Base-by-base conservation (phyloP, 2,329 filamentous ascomycete species). In the Emmonsia crescens region DNA sequence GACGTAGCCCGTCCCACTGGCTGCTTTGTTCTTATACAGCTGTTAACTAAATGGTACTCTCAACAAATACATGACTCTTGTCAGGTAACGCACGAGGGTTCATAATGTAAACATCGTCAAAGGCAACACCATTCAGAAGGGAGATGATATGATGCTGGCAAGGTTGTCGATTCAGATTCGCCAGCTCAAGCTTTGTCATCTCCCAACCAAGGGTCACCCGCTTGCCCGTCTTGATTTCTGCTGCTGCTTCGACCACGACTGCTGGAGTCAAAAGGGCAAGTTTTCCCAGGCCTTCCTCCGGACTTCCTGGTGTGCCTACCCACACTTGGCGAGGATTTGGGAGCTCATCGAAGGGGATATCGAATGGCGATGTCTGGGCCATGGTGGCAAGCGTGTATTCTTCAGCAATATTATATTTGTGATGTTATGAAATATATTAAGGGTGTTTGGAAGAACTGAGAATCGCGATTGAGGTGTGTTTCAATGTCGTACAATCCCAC, bases 151-250 rank as follows among this genome's bases (percentile, higher is more conserved):
- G 76, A 65, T 83, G 82, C 38, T 79, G 71, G 58, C 78, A 79
- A 9, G 79, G 77, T 40, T 79, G 77, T 1, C 83, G 76, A 51
- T 78, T 78, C 65, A 84, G 80, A 63, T 80, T 80, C 1, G 82
- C 80, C 65, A 80, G 77, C 62, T 84, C 80, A 2, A 84, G 71
- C 66, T 84, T 84, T 24, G 77, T 79, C 63, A 85, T 68, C 29
- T 82, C 79, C 82, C 82, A 85, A 31, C 78, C 77, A 46, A 85
- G 74, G 10, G 79, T 79, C 29, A 83, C 77, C 38, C 81, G 75
- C 24, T 74, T 73, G 14, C 83, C 83, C 0, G 78, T 79, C 46
- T 73, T 75, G 66, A 85, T 83, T 65, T 82, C 78, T 5, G 74
- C 72, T 2, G 82, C 82, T 0, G 80, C 76, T 27, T 74, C 73